Base-by-base conservation (phyloP, 352 stramenopile genomes). In the Peronospora destructor region DNA sequence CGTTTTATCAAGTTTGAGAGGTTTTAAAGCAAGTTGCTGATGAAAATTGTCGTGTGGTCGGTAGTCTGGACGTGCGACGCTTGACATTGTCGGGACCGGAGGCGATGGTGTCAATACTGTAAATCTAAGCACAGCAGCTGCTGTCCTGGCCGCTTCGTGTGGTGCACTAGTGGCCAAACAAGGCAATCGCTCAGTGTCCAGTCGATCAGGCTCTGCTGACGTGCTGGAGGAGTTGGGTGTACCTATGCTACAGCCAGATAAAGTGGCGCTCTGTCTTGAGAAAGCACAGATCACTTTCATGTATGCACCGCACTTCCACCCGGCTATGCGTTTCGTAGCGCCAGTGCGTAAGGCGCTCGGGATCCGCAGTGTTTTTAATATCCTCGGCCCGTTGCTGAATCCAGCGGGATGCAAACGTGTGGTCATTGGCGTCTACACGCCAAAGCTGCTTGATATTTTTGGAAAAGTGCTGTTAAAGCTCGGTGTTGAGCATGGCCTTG, bases 41-140 rank as follows among this genome's bases (percentile, higher is more conserved):
- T 71, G 17, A 14, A 10, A 9, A 14, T 14, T 40, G 19, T 25
- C 17, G 7, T 50, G 35, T 3, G 1, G 19, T 21, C 3, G 19
- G 3, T 37, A 65, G 63, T 75, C 73, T 1, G 56, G 72, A 29
- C 73, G 68, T 23, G 93, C 94, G 29, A 83, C 97, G 28, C 73
- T 99, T 10, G 97, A 99, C 67, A 99, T 99, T 61, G 96, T 99
- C 13, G 97, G 97, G 40, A 99, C 97, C 3, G 97, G 97, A 42
- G 97, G 97, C 42, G 97, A 99, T 61, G 96, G 96, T 42, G 95
- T 95, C 28, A 87, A 98, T 67, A 99, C 97, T 0, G 97, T 99
- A 56, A 99, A 99, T 64, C 86, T 99, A 49, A 97, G 85, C 36
- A 99, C 97, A 0, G 93, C 94, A 0, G 88, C 87, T 4, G 88